Conservation (phyloP, 2,329 filamentous ascomycete species). For the Fusarium pseudonygamai region DNA sequence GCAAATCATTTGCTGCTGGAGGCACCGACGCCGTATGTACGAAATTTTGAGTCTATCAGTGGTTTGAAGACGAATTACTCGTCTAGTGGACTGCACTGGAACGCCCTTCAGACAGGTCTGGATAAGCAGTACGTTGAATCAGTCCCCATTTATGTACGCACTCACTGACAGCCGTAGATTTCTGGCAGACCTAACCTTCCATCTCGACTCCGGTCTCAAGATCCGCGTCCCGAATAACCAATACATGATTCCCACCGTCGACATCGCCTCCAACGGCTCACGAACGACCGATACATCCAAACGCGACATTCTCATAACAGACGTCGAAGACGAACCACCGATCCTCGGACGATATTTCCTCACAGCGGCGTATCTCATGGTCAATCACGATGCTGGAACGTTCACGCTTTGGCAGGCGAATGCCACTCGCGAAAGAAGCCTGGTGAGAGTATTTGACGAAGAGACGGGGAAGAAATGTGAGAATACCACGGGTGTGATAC, state of each 20-base stretch:
- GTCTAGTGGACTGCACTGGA: conserved; percentile 30
- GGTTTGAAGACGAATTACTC: not conserved
- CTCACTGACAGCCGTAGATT: conserved; percentile 23
- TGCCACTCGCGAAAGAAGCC: conserved; percentile 24
- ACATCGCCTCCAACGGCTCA: conserved; percentile 41
- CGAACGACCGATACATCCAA: conserved; percentile 19
- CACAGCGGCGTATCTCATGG: conserved; percentile 49
- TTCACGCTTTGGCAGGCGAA: conserved; percentile 51
- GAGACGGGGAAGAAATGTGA: conserved; percentile 5
- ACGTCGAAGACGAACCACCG: conserved; percentile 24
- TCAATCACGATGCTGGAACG: conserved; percentile 45
- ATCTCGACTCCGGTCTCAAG: conserved; percentile 41
- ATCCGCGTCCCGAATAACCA: conserved; percentile 46
- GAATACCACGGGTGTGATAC: conserved; percentile 9
- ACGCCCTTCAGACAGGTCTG: conserved; percentile 20
- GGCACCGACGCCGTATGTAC: conserved; percentile 31
- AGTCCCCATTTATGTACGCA: rapidly evolving
- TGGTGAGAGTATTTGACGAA: conserved; percentile 17
- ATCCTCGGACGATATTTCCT: conserved; percentile 49
- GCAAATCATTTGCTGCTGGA: conserved; percentile 45
- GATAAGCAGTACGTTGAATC: conserved; percentile 13
- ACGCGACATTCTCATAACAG: conserved; percentile 42
- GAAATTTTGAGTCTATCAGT: conserved; percentile 32
- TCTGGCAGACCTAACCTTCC: conserved; percentile 44
- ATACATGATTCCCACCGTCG: conserved; percentile 42